These are phyloP conservation scores for Aspergillus quadricinctus DNA, from an alignment of 2,329 filamentous ascomycete species.

Conservation along the genomic window DNA sequence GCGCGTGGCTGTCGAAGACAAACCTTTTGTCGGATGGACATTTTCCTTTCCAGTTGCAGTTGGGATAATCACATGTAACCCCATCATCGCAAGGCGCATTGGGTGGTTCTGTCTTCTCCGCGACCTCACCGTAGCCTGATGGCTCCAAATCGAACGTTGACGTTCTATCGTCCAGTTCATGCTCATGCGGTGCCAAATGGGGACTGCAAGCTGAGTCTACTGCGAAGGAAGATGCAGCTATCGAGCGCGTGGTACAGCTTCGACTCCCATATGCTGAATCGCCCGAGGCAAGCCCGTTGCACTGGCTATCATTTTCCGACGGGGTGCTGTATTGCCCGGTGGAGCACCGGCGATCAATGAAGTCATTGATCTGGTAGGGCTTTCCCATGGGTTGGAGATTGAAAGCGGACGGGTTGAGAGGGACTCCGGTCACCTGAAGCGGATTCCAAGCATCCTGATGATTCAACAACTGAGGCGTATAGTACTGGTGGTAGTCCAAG, in stretches of 20 bases:
- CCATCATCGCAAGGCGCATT: constrained; percentile 48
- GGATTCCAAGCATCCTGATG: constrained; percentile 32
- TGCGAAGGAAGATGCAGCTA: constrained; percentile 24
- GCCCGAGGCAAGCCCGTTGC: constrained; percentile 23
- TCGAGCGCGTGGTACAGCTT: constrained; percentile 25
- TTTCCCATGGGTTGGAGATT: constrained; percentile 16
- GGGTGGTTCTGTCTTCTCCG: constrained; percentile 43
- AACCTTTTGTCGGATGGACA: constrained; percentile 41
- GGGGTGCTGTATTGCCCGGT: constrained; percentile 23
- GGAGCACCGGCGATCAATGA: constrained; percentile 19
- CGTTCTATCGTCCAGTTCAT: constrained; percentile 16
- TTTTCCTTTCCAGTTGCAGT: constrained; percentile 34
- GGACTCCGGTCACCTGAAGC: constrained; percentile 25
- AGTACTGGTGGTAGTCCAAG: constrained; percentile 21
- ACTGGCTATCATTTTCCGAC: constrained; percentile 32
- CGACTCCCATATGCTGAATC: constrained; percentile 37
- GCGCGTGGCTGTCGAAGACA: background rate
- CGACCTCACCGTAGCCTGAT: constrained; percentile 16
- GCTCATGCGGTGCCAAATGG: constrained; percentile 17
- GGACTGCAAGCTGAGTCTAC: constrained; percentile 28
- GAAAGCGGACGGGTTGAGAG: constrained; percentile 14
- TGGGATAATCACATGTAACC: constrained; percentile 27
- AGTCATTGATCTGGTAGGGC: constrained; percentile 13
- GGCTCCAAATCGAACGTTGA: constrained; percentile 16
- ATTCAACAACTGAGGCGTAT: constrained; percentile 14